Percentiles rank a stretch among this genome's conserved stretches.
Evolutionary conservation across 1,139 yeast genomes (phyloP).

Genomic region (Scheffersomyces stambukii): DNA sequence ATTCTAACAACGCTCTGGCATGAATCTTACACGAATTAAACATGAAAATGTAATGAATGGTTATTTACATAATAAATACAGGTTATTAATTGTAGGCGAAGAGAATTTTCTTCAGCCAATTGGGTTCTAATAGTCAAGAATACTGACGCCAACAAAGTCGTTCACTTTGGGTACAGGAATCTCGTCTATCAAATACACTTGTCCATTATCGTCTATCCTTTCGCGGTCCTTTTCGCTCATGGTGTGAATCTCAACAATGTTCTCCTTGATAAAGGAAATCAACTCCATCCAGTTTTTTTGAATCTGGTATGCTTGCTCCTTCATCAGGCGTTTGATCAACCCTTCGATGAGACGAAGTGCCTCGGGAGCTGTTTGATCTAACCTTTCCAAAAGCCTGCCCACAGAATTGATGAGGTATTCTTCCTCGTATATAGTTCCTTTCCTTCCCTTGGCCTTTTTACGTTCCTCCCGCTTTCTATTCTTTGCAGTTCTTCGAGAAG

Average conservation of each 20-base stretch:
- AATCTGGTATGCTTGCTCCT: constrained; percentile 78
- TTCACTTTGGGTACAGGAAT: constrained; percentile 62
- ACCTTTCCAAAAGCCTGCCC: constrained; percentile 81
- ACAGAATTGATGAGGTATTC: constrained; percentile 87
- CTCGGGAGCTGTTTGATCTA: constrained; percentile 71
- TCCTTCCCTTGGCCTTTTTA: constrained; percentile 93
- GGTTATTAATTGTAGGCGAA: too few species aligned
- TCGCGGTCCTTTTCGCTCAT: constrained; percentile 84
- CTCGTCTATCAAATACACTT: constrained; percentile 69
- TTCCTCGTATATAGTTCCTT: constrained; percentile 95
- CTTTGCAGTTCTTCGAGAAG: constrained; percentile 85
- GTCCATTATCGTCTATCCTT: constrained; percentile 85
- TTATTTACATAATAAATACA: too few species aligned
- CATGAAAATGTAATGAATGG: too few species aligned
- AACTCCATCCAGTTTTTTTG: constrained; percentile 67
- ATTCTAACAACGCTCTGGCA: too few species aligned
- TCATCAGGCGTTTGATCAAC: constrained; percentile 65
- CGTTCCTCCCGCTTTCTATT: constrained; percentile 93
- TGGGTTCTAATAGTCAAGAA: constrained; percentile 58
- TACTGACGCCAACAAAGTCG: constrained; percentile 53
- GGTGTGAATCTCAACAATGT: constrained; percentile 69
- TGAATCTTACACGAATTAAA: too few species aligned
- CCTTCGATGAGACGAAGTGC: constrained; percentile 72
- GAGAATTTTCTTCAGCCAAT: too few species aligned
- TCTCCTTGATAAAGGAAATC: constrained; percentile 48